Evolutionary conservation across 306 rosid species (phyloP).

Genomic region (Amphicarpaea edgeworthii): DNA sequence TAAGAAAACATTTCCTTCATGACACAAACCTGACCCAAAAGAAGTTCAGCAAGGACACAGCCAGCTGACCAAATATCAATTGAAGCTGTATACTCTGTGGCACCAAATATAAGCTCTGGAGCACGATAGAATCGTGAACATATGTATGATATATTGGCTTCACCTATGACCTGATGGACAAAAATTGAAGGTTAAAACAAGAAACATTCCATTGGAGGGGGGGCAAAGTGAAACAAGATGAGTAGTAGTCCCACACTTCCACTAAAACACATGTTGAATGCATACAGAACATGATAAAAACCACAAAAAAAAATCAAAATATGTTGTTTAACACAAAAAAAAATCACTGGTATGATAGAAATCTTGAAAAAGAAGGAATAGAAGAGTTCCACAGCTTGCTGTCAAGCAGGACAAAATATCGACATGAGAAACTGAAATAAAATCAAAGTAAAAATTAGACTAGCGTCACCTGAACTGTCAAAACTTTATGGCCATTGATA

Average conservation of each 20-base stretch:
- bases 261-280: constrained; percentile 24
- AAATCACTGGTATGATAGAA: background rate
- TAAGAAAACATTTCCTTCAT: constrained; percentile 9
- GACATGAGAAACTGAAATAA: background rate
- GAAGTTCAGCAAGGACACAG: constrained; percentile 98
- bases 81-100: constrained; percentile 92
- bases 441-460: background rate
- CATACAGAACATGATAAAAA: constrained; percentile 12
- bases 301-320: background rate
- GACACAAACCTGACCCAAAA: constrained; percentile 85
- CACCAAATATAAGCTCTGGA: constrained; percentile 97
- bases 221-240: constrained; percentile 7
- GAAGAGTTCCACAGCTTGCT: background rate
- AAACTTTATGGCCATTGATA: background rate
- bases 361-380: background rate
- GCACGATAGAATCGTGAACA: constrained; percentile 97
- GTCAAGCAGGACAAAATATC: constrained; percentile 1
- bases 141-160: constrained; percentile 91
- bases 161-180: constrained; percentile 78
- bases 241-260: background rate
- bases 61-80: constrained; percentile 99
- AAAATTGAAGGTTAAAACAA: constrained; percentile 16
- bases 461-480: background rate
- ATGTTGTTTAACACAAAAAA: background rate
- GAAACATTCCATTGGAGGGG: constrained; percentile 24